These are phyloP conservation scores for Hymenoscyphus occultus DNA, from an alignment of 2,329 filamentous ascomycete species.

Conservation along the genomic window DNA sequence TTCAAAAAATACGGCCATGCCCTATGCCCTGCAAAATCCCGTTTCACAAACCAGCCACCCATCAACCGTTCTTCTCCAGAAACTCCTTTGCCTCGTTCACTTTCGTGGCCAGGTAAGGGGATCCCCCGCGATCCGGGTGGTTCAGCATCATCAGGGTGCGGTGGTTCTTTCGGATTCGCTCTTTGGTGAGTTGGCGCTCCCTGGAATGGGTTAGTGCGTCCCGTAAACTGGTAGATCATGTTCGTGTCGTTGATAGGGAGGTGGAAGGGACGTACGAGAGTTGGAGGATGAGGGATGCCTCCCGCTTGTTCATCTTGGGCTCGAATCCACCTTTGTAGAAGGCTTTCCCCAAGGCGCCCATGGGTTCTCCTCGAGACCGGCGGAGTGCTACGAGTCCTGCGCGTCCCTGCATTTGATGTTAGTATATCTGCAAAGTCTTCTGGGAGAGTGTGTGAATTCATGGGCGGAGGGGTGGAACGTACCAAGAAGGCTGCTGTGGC, in stretches of 20 bases:
- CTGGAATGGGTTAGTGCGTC: constrained; percentile 45
- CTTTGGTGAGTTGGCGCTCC: constrained; percentile 83
- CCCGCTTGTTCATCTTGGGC: constrained; percentile 85
- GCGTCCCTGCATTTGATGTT: constrained; percentile 62
- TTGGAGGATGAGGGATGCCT: constrained; percentile 86
- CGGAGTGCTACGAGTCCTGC: constrained; percentile 88
- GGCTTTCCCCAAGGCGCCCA: constrained; percentile 79
- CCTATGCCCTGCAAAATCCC: no score
- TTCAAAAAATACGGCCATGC: neutral
- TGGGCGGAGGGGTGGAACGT: constrained; percentile 27
- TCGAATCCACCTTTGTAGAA: constrained; percentile 99
- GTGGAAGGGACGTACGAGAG: constrained; percentile 63
- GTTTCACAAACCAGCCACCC: neutral
- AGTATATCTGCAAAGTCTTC: constrained; percentile 10
- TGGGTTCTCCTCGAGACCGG: constrained; percentile 69
- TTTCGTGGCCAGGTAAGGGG: constrained; percentile 94
- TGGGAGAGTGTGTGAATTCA: neutral
- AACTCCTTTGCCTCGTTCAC: constrained; percentile 98
- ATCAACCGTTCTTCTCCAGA: constrained; percentile 66
- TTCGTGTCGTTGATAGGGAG: neutral
- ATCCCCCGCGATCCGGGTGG: constrained; percentile 95
- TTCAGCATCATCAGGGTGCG: constrained; percentile 95
- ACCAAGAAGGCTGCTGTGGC: constrained; percentile 66
- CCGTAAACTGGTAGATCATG: neutral
- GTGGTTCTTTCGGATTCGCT: constrained; percentile 93